phyloP scores from a whole-genome alignment of 768 basidiomycete species.

The Cystobasidium tubakii region DNA sequence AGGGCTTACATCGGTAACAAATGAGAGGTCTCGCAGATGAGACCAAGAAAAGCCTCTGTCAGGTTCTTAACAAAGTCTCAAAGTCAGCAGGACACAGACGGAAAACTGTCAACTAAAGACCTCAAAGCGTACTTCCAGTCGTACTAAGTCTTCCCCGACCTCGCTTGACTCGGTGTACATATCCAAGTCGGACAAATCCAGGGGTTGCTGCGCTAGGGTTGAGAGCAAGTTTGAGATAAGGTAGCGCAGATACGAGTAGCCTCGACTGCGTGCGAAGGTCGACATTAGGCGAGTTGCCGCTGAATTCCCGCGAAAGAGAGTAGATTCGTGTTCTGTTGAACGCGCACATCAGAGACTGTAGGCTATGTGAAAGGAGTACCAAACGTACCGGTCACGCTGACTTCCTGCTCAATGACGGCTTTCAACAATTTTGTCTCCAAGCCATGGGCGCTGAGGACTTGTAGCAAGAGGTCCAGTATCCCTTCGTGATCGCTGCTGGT shows the following conservation, averaged over 20 bases:
- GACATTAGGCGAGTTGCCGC: conserved; percentile 81
- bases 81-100: too few species aligned
- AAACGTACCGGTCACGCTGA: conserved; percentile 64
- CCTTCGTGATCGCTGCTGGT: conserved; percentile 69
- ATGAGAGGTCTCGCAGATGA: conserved; percentile 58
- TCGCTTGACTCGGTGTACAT: background rate
- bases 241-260: conserved; percentile 80
- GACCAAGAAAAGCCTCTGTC: conserved; percentile 66
- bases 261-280: conserved; percentile 78
- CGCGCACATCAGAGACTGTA: too few species aligned
- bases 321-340: conserved; percentile 62
- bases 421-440: conserved; percentile 69
- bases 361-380: too few species aligned
- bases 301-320: conserved; percentile 81
- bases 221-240: conserved; percentile 71
- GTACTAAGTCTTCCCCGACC: conserved; percentile 16
- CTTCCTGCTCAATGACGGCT: conserved; percentile 76
- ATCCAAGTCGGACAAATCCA: conserved; percentile 56
- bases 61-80: conserved; percentile 64
- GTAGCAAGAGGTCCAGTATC: conserved; percentile 73
- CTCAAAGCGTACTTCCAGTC: conserved; percentile 27
- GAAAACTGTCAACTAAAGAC: background rate
- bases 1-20: conserved; percentile 31
- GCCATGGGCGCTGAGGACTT: conserved; percentile 72
- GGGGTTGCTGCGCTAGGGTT: conserved; percentile 65